These are phyloP conservation scores for Ambrosiella cleistominuta DNA, from an alignment of 2,329 filamentous ascomycete genomes.

Conservation along the genomic window DNA sequence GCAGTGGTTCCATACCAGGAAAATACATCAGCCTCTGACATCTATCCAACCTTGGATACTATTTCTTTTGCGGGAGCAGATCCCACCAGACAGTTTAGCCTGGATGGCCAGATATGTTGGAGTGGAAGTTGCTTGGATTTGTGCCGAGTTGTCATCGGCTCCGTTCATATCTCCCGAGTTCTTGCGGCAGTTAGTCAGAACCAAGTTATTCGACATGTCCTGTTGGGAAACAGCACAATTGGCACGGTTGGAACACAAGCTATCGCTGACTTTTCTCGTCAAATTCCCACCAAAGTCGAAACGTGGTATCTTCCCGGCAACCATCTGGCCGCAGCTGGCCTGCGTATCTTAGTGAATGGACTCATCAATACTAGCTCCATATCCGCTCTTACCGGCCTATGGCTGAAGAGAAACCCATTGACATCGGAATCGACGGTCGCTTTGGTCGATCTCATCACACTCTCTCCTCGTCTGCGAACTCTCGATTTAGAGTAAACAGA, in stretches of 20 bases:
- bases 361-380: constrained; percentile 17
- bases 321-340: constrained; percentile 28
- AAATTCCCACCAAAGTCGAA: constrained; percentile 29
- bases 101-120: constrained; percentile 26
- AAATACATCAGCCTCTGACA: constrained; percentile 18
- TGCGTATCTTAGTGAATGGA: constrained; percentile 27
- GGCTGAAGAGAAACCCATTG: constrained; percentile 38
- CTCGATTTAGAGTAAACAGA: constrained; percentile 37
- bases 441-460: constrained; percentile 27
- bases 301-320: constrained; percentile 40
- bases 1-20: constrained; percentile 22
- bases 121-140: constrained; percentile 35
- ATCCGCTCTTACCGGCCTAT: constrained; percentile 18
- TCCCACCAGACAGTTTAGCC: constrained; percentile 17
- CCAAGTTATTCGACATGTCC: constrained; percentile 30
- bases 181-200: constrained; percentile 32
- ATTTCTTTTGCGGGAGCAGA: not conserved
- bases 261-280: constrained; percentile 28
- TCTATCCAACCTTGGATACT: constrained; percentile 21
- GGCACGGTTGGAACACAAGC: constrained; percentile 29
- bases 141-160: constrained; percentile 37
- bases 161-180: constrained; percentile 30
- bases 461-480: constrained; percentile 27
- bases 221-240: constrained; percentile 38
- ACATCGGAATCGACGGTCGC: constrained; percentile 22